Percentiles rank a stretch among this genome's conserved stretches.
These are phyloP conservation scores for Glycine soja DNA, from an alignment of 306 rosid genomes.

Conservation along the genomic window DNA sequence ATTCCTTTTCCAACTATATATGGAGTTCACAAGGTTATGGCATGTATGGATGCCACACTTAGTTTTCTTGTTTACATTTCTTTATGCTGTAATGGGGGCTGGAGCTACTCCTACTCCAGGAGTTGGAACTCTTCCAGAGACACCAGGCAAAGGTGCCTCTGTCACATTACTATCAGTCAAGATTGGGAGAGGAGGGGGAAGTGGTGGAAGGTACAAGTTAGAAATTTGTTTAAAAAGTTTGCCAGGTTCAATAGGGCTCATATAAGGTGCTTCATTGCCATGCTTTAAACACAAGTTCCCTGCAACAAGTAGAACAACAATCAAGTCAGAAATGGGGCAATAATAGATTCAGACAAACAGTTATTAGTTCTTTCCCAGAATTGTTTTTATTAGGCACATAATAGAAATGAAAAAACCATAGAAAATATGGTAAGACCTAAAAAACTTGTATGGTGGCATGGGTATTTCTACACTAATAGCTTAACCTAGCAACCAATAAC, in stretches of 20 bases:
- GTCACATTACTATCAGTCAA: slow-evolving; percentile 56
- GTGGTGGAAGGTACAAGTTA: slow-evolving; percentile 52
- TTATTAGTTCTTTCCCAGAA: neutral
- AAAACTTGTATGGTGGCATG: neutral
- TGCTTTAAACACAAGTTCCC: slow-evolving; percentile 65
- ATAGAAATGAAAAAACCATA: neutral
- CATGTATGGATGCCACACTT: neutral
- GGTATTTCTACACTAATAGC: neutral
- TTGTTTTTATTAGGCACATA: neutral
- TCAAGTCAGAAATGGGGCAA: slow-evolving; percentile 31
- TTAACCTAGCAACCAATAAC: neutral
- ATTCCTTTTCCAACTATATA: slow-evolving; percentile 10
- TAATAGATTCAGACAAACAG: slow-evolving; percentile 7
- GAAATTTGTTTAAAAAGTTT: slow-evolving; percentile 56
- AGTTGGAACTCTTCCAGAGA: slow-evolving; percentile 26
- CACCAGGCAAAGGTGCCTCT: slow-evolving; percentile 76
- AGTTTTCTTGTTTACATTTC: slow-evolving; percentile 25
- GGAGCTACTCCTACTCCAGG: slow-evolving; percentile 32
- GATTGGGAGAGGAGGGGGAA: slow-evolving; percentile 68
- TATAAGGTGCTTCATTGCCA: slow-evolving; percentile 56
- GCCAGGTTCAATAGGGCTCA: slow-evolving; percentile 67
- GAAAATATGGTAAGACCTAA: neutral
- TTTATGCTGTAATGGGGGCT: slow-evolving; percentile 27
- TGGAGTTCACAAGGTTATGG: slow-evolving; percentile 3
- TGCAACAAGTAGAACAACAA: slow-evolving; percentile 53